Conservation (phyloP, 352 stramenopile species). For the Phytopythium litorale region DNA sequence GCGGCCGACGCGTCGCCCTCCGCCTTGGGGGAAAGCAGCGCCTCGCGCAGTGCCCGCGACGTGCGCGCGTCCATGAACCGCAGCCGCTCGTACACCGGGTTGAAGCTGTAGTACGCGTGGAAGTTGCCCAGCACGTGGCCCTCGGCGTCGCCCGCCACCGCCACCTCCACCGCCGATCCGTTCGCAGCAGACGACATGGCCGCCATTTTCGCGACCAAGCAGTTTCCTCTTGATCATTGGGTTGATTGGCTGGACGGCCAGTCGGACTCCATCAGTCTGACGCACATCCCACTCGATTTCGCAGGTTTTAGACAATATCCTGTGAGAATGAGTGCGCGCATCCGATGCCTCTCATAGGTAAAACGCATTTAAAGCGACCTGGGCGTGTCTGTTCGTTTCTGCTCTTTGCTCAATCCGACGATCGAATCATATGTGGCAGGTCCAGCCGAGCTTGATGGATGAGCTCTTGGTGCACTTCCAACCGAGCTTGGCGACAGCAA, state of each 20-base stretch:
- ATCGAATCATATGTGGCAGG: too few species aligned
- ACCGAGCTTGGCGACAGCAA: not conserved
- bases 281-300: too few species aligned
- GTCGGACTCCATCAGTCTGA: too few species aligned
- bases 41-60: constrained; percentile 31
- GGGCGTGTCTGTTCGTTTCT: not conserved
- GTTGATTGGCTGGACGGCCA: too few species aligned
- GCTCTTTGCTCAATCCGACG: not conserved
- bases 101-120: constrained; percentile 85
- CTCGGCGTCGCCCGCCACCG: constrained; percentile 36
- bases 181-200: too few species aligned
- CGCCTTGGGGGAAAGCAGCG: constrained; percentile 26
- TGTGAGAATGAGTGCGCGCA: too few species aligned
- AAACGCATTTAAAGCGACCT: too few species aligned
- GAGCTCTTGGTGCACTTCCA: not conserved
- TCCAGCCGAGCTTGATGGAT: not conserved
- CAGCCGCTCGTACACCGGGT: constrained; percentile 64
- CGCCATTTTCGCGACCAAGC: too few species aligned
- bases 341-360: too few species aligned
- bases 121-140: constrained; percentile 83
- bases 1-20: constrained; percentile 15
- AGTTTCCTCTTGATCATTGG: too few species aligned
- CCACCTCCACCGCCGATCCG: not conserved
- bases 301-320: too few species aligned
- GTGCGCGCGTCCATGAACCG: constrained; percentile 63